A percentile compares a stretch with the other conserved stretches of the same genome.
These are phyloP conservation scores for Alternaria gaisen DNA, from an alignment of 2,329 filamentous ascomycete genomes.

Conservation along the genomic window DNA sequence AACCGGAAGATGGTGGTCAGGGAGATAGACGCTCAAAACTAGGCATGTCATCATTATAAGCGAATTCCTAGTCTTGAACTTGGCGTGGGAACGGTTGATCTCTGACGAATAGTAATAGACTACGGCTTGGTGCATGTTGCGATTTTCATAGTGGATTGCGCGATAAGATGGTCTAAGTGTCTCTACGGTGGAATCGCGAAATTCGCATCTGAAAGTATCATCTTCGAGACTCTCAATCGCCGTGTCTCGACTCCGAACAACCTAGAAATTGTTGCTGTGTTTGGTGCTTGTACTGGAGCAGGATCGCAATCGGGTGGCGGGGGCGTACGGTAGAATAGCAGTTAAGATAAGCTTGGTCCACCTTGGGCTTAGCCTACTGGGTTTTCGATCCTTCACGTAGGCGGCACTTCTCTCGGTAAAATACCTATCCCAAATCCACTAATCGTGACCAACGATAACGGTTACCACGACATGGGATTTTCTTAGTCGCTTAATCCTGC, in stretches of 20 bases:
- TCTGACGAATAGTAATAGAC: constrained; percentile 4
- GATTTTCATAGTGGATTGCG: constrained; percentile 20
- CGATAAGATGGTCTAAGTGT: constrained; percentile 14
- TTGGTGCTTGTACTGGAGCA: not conserved
- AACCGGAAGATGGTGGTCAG: constrained; percentile 1
- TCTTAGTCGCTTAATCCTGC: not conserved
- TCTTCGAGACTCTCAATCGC: not conserved
- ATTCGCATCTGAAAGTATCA: not conserved
- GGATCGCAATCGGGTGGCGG: constrained; percentile 8
- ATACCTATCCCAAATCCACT: not conserved
- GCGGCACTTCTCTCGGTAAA: constrained; percentile 8
- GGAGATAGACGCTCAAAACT: not conserved
- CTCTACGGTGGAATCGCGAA: not conserved
- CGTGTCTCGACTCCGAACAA: not conserved
- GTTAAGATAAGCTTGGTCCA: constrained; percentile 3
- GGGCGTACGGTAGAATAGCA: constrained; percentile 6
- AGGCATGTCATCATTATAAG: constrained; percentile 18
- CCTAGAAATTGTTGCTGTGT: not conserved
- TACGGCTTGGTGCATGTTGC: constrained; percentile 22
- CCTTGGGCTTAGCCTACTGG: constrained; percentile 2
- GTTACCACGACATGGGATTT: not conserved
- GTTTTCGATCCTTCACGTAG: not conserved
- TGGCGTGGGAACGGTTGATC: constrained; percentile 16
- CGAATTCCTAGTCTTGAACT: constrained; percentile 17
- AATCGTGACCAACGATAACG: not conserved